These are phyloP conservation scores for Pyracantha coccinea DNA, from an alignment of 331 rosid species.

Conservation along the genomic window DNA sequence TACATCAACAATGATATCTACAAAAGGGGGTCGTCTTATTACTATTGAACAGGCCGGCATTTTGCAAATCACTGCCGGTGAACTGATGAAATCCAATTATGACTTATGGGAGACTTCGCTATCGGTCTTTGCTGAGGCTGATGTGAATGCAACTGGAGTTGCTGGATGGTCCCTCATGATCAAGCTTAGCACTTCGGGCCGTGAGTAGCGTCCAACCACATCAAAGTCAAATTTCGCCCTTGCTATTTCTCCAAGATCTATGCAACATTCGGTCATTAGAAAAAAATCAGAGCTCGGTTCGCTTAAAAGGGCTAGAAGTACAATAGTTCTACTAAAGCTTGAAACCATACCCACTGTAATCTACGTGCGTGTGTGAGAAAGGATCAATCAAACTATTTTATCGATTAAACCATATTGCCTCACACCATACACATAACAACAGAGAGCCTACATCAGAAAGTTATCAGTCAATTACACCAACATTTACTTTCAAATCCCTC, in stretches of 20 bases:
- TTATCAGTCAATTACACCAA: no score
- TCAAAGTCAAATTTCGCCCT: conserved; percentile 82
- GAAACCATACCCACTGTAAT: not conserved
- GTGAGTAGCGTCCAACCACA: conserved; percentile 87
- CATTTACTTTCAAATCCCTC: no score
- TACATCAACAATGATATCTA: not conserved
- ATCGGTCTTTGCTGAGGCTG: conserved; percentile 41
- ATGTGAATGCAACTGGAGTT: conserved; percentile 58
- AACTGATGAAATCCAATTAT: conserved; percentile 7
- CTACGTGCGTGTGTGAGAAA: no score
- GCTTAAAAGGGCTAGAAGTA: not conserved
- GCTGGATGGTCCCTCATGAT: conserved; percentile 67
- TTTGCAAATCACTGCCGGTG: conserved; percentile 1
- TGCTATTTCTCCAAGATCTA: conserved; percentile 82
- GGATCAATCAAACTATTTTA: no score
- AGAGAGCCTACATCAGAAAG: no score
- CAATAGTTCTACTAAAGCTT: not conserved
- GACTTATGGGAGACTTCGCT: conserved; percentile 15
- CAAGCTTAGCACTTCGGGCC: conserved; percentile 88
- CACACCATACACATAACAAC: no score
- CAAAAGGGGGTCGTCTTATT: not conserved
- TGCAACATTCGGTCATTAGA: not conserved
- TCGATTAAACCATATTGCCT: no score
- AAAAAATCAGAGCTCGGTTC: conserved; percentile 6
- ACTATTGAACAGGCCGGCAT: conserved; percentile 10